Evolutionary conservation across 164 flowering plant genomes (phyloP), one percentile per base, ranked within the genome.

Genomic region (Vitis riparia): DNA sequence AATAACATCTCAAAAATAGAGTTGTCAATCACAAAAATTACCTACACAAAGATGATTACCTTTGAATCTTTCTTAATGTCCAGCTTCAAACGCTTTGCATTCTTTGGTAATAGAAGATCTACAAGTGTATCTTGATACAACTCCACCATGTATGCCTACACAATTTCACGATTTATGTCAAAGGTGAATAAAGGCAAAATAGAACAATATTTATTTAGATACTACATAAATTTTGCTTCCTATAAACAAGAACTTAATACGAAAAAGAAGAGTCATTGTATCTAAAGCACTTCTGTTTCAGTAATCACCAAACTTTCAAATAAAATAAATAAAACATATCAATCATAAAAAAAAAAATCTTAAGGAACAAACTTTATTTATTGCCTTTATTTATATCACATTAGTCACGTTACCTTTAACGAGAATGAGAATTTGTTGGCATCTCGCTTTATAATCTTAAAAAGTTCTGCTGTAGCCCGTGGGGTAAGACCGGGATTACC

Each of bases 61-160:
- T 93, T 96, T 9, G 94, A 69, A 74, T 96, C 99, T 71, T 93
- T 96, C 76, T 93, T 96, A n/a, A 96, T 91, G 15, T 96, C 99
- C 69, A 96, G 70, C 78, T 87, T 93, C 69, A 77, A 71, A 30
- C 86, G 93, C 67, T 87, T 92, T 50, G 81, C 80, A 68, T 86
- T 73, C 76, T 85, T 96, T 32, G 98, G 94, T 55, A 92, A 77
- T 49, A 96, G 62, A 70, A 96, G 98, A 78, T 96, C 98, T 16
- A 96, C 80, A 49, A 96, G 84, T 23, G 96, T 87, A 75, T 96
- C 99, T 75, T 96, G 99, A 83, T 96, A 96, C 55, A 96, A 74
- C 76, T 96, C 99, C 80, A 96, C 85, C 97, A 93, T 92, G 64
- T 93, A 93, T 48, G 84, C 93, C 99, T 96, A 86, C 74, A 80